Conservation (phyloP, 495 filamentous ascomycete species). For the Polyplosphaeria fusca region DNA sequence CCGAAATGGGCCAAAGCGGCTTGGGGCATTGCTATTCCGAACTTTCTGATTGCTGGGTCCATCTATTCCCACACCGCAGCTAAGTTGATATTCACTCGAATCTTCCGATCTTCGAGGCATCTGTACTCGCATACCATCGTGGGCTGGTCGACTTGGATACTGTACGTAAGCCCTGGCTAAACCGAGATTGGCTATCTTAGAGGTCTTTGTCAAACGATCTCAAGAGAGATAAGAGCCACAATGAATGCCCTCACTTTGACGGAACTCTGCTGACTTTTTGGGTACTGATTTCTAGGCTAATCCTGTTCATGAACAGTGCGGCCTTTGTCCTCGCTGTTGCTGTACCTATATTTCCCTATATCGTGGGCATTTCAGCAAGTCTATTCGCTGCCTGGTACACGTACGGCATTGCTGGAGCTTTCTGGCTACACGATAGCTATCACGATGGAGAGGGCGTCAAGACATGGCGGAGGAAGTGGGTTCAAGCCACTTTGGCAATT, state of each 20-base stretch:
- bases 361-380: slow-evolving; percentile 48
- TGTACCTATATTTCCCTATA: slow-evolving; percentile 54
- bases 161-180: no score
- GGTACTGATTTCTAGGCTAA: no score
- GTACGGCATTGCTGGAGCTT: slow-evolving; percentile 38
- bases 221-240: no score
- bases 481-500: slow-evolving; percentile 29
- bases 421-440: slow-evolving; percentile 39
- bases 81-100: slow-evolving; percentile 51
- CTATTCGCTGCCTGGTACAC: slow-evolving; percentile 45
- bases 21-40: slow-evolving; percentile 48
- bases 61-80: slow-evolving; percentile 54
- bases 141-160: slow-evolving; percentile 51
- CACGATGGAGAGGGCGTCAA: slow-evolving; percentile 35
- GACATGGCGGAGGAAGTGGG: slow-evolving; percentile 36
- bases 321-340: slow-evolving; percentile 53
- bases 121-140: slow-evolving; percentile 50
- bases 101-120: slow-evolving; percentile 49
- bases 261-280: no score
- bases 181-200: no score
- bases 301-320: slow-evolving; percentile 46
- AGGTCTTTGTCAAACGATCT: no score
- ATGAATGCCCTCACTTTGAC: no score
- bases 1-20: slow-evolving; percentile 49
- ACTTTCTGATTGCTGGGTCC: slow-evolving; percentile 50